Base-by-base conservation (phyloP, 805 yeast species). In the Barnettozyma sucrosica region DNA sequence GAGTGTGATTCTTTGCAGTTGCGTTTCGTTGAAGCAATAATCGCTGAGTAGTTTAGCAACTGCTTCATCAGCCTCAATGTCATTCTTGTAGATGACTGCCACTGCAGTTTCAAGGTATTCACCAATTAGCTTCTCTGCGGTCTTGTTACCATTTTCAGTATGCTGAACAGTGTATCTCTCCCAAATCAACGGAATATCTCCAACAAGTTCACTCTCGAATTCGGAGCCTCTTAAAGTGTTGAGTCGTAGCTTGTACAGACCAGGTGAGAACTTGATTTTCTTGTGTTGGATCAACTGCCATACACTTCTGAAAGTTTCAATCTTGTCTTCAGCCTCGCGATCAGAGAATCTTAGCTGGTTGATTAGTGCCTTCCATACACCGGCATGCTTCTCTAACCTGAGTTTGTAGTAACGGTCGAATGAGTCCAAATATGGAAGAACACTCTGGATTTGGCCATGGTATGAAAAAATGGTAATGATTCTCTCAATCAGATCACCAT, bases 351-450 rank as follows among this genome's bases (percentile, higher is more conserved):
- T 48, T 3, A 56, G 25, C 34, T 49, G 39, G 13, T 45, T 43
- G 4, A 52, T 38, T 36, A 58, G 36, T 1, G 45, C 41, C 18
- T 53, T 52, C 63, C 63, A 58, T 3, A 57, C 19, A 10, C 40
- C 40, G 1, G 47, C 21, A 20, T 47, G 28, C 3, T 39, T 39
- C 2, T 26, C 24, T 13, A 51, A 19, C 7, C 49, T 47, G 2
- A 56, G 40, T 0, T 43, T 16, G 41, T 58, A 58, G 21, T 44
- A 41, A 6, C 49, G 39, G 5, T 48, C 45, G 40, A 58, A 57
- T 28, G 47, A 32, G 16, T 46, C 36, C 23, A 57, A 20, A 19
- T 53, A 52, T 14, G 36, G 32, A 21, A 57, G 25, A 0, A 50
- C 55, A 18, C 52, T 55, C 9, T 23, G 16, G 2, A 50, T 13